Percentiles rank a stretch among this genome's conserved stretches.
Evolutionary conservation across 306 rosid species (phyloP).

Genomic region (Castanopsis chinensis): DNA sequence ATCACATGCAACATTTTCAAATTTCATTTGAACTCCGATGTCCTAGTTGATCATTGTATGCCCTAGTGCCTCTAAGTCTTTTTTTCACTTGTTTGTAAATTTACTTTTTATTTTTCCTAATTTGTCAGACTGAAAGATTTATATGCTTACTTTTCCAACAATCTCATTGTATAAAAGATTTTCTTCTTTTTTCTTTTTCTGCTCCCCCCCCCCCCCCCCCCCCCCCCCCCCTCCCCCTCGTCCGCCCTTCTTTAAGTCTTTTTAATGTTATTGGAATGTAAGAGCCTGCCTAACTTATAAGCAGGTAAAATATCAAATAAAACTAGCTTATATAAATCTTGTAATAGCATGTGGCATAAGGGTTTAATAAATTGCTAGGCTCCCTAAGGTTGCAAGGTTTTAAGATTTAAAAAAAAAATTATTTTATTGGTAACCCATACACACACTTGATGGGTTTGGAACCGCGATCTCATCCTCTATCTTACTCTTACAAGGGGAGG

Average conservation of each 20-base stretch:
- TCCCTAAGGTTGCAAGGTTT: not conserved
- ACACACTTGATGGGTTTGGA: too few species aligned
- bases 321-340: not conserved
- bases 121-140: too few species aligned
- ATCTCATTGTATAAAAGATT: too few species aligned
- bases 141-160: too few species aligned
- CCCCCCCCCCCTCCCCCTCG: too few species aligned
- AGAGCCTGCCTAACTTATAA: not conserved
- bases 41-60: not conserved
- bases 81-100: not conserved
- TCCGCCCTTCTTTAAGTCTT: too few species aligned
- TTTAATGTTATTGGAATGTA: not conserved
- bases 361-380: not conserved
- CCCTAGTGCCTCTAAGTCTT: too few species aligned
- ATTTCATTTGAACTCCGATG: constrained; percentile 1
- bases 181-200: not conserved
- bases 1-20: constrained; percentile 1
- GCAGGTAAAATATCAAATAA: not conserved
- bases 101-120: not conserved
- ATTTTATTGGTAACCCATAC: too few species aligned
- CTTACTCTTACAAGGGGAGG: too few species aligned
- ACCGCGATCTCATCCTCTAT: too few species aligned
- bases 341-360: not conserved
- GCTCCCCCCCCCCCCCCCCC: too few species aligned
- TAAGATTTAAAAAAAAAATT: not conserved